Base-by-base conservation (phyloP, 148 eudicot genomes). In the Rhododendron henanense region DNA sequence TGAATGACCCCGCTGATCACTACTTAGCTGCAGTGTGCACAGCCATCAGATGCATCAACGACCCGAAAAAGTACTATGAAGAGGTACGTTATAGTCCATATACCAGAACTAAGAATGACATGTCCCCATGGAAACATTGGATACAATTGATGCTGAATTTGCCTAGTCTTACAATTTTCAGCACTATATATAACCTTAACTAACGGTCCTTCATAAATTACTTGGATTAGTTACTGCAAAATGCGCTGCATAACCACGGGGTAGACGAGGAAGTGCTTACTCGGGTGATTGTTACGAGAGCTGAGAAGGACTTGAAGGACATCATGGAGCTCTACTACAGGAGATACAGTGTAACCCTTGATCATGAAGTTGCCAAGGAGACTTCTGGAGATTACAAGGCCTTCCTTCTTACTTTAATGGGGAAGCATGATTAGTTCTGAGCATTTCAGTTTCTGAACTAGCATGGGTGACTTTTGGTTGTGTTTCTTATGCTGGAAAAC, bases 211-310 rank as follows among this genome's bases (percentile, higher is more conserved):
- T 13, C 73, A n/a, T 67, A 28, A 28, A 28, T 31, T 69, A 69
- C 16, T 11, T 69, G 35, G 37, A 28, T 84, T 77, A 95, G 97
- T 93, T 93, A 14, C 5, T 95, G 84, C 93, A 95, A 4, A 57
- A 85, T 10, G 96, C 98, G 0, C 78, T 94, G 25, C 85, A 89
- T 39, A 89, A 89, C 91, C 85, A 86, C 0, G 94, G 94, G 76
- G 91, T 93, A 3, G 93, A 97, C 84, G 98, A 95, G 84, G 98
- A 95, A 41, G 86, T 93, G 10, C 81, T 97, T 44, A 94, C 98
- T 48, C 89, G 85, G 37, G 88, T 81, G 78, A 75, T 82, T 16
- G 82, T 86, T 7, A 83, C 88, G 0, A 86, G 85, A 76, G 88
- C 85, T 31, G 88, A 86, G 77, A 86, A 86, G 78, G 88, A 86